Base-by-base conservation (phyloP, 441 rosid species). In the Macaranga tanarius region DNA sequence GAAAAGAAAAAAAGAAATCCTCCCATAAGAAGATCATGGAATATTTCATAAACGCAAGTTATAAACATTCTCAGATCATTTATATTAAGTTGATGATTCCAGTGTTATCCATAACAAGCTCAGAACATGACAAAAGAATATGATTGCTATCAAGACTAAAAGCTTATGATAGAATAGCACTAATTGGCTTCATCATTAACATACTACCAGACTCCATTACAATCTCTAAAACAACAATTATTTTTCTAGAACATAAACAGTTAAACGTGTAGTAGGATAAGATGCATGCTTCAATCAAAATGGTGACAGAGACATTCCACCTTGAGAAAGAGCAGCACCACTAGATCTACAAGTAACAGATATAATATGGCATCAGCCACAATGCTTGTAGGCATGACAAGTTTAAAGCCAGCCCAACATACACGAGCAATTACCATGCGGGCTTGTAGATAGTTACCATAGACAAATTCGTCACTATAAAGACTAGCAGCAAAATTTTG, bases 301-400 rank as follows among this genome's bases (percentile, higher is more conserved):
- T 23, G 40, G 11, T 65, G 73, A 70, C 63, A 13, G 2, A 31
- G 58, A 73, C 22, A 57, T 70, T 52, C 55, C 59, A 74, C 63
- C 40, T 52, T n/a, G 72, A 67, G 44, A 38, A 40, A 22, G 76
- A 72, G 47, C 28, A 2, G 11, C 57, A 62, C 51, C 63, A 48
- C 10, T 34, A 34, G 38, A 34, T 34, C 38, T 34, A 34, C 38
- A 51, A 69, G 48, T 45, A 67, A 70, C n/a, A 45, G 15, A 73
- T 34, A 50, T 20, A 34, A 31, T 25, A 56, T 9, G 69, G 45
- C 50, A 57, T 63, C 28, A 11, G 59, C 55, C 19, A 60, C 52
- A 51, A 51, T 67, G 60, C 69, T 69, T 31, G 19, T 22, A n/a
- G 17, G 13, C 50, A 42, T 19, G 64, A 52, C 72, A 34, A 44